phyloP scores from a whole-genome alignment of 257 asterid genomes.

The Forsythia viridissima region DNA sequence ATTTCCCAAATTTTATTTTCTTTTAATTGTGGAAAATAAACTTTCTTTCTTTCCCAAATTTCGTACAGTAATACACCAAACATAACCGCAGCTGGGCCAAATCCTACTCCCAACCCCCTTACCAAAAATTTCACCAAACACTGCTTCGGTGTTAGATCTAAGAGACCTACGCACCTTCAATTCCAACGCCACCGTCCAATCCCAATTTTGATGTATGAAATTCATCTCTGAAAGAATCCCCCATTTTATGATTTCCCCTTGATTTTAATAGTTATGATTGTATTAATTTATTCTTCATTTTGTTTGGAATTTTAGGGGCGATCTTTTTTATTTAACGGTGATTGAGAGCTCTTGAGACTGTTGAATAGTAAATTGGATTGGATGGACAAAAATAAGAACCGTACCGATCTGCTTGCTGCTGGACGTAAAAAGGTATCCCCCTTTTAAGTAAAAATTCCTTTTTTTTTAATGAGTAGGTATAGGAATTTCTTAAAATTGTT shows the following conservation, averaged over 20 bases:
- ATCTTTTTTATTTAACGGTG: constrained; percentile 44
- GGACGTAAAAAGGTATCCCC: constrained; percentile 81
- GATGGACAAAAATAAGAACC: constrained; percentile 85
- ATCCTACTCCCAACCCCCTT: neutral
- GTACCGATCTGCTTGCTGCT: constrained; percentile 86
- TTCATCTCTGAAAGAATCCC: neutral
- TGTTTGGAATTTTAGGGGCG: constrained; percentile 31
- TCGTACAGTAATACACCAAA: neutral
- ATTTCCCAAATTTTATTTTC: no score
- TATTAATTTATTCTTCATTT: constrained; percentile 10
- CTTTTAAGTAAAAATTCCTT: neutral
- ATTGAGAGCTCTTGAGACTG: constrained; percentile 32
- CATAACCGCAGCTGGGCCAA: neutral
- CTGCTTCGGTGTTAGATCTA: neutral
- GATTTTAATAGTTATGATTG: neutral
- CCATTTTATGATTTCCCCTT: neutral
- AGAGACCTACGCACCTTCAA: neutral
- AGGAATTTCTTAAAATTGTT: neutral
- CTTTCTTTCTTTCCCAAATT: neutral
- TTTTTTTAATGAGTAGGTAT: neutral
- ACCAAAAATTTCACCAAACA: neutral
- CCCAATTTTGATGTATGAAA: neutral
- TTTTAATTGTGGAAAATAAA: neutral
- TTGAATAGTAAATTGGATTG: constrained; percentile 33
- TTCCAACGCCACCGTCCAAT: neutral